Percentiles rank a stretch among this genome's conserved stretches.
phyloP scores from a whole-genome alignment of 805 yeast genomes.

The Jamesozyma spencerorum region DNA sequence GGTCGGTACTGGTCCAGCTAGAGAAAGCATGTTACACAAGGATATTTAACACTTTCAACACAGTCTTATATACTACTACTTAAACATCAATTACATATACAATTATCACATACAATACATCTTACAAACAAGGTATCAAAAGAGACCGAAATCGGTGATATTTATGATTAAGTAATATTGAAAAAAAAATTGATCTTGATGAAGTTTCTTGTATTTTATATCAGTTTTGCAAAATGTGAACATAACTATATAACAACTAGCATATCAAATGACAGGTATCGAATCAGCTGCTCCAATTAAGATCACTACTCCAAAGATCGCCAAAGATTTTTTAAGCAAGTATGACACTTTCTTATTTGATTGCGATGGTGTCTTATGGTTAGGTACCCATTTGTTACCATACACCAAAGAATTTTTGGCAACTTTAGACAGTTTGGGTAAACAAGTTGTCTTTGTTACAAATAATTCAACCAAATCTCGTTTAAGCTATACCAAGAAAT shows the following conservation, averaged over 20 bases:
- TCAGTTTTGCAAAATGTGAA: too few species aligned
- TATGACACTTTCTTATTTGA: conserved; percentile 88
- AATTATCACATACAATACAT: not conserved
- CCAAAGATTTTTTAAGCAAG: conserved; percentile 44
- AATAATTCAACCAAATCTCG: conserved; percentile 93
- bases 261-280: conserved; percentile 6
- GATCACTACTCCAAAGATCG: conserved; percentile 39
- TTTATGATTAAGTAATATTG: too few species aligned
- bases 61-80: not conserved
- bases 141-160: too few species aligned
- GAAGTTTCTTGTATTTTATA: too few species aligned
- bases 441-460: conserved; percentile 80
- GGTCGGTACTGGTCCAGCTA: conserved; percentile 98
- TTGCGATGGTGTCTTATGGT: conserved; percentile 97
- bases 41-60: conserved; percentile 7
- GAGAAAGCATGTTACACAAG: conserved; percentile 82
- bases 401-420: conserved; percentile 65
- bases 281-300: conserved; percentile 33
- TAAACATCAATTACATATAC: not conserved
- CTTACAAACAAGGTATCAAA: too few species aligned
- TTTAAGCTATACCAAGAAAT: conserved; percentile 63
- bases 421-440: conserved; percentile 43
- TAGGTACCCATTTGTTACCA: conserved; percentile 76
- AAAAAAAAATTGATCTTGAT: too few species aligned
- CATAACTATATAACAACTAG: too few species aligned